Conservation (phyloP, 257 asterid genomes). For the Solanum arcanum region DNA sequence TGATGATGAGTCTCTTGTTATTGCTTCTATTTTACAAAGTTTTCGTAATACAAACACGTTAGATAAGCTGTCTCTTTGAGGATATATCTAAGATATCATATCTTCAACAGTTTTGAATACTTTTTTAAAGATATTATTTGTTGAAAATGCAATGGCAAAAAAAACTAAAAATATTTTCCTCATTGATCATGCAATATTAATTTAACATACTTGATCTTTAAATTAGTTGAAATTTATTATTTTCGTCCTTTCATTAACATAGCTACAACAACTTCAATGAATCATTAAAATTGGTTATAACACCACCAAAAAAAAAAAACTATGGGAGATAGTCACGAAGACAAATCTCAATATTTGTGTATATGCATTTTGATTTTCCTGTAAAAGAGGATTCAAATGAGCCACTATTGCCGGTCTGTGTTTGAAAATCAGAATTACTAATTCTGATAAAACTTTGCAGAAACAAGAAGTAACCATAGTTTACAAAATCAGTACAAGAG, state of each 20-base stretch:
- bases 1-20: conserved; percentile 25
- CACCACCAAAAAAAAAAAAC: background rate
- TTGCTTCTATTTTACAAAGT: conserved; percentile 33
- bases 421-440: too few relatives aligned
- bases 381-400: background rate
- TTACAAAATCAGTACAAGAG: too few relatives aligned
- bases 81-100: background rate
- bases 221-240: background rate
- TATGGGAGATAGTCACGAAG: background rate
- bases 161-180: background rate
- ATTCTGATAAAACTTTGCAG: too few relatives aligned
- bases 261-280: background rate
- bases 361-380: background rate
- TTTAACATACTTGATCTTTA: background rate
- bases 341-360: background rate
- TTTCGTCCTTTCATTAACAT: background rate
- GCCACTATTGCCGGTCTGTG: background rate
- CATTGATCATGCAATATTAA: background rate
- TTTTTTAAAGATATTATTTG: background rate
- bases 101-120: background rate
- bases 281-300: background rate
- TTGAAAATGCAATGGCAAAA: background rate
- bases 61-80: conserved; percentile 1
- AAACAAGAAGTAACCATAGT: too few relatives aligned
- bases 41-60: conserved; percentile 10